Conservation (phyloP, 2,329 filamentous ascomycete genomes). For the Acrodontium crateriforme region DNA sequence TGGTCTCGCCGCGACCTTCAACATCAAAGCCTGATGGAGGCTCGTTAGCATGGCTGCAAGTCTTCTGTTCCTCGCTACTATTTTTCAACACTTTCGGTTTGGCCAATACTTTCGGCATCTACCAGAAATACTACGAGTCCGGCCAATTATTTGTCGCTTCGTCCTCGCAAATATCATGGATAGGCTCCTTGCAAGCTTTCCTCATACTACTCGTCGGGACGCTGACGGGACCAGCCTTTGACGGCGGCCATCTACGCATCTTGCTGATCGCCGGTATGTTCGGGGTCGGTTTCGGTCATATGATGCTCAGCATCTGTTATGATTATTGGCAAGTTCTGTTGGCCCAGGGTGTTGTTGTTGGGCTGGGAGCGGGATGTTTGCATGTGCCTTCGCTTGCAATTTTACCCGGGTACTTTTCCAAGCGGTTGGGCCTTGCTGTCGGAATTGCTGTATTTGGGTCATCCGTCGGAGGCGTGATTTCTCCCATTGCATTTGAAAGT, state of each 20-base stretch:
- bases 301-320: constrained; percentile 6
- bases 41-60: no score
- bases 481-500: no score
- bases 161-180: constrained; percentile 5
- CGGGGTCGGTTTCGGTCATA: constrained; percentile 4
- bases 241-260: constrained; percentile 2
- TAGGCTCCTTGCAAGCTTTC: constrained; percentile 5
- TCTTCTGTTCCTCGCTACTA: no score
- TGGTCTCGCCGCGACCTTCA: no score
- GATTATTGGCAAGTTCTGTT: constrained; percentile 7
- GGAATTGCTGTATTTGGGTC: no score
- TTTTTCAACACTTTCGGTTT: constrained; percentile 1
- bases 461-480: no score
- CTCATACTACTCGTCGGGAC: constrained; percentile 2
- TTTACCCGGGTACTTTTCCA: constrained; percentile 4
- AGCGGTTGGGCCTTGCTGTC: no score
- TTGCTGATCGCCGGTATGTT: constrained; percentile 1
- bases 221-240: constrained; percentile 2
- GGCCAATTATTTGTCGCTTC: not conserved
- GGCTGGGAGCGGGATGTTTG: constrained; percentile 4
- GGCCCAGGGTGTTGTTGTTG: constrained; percentile 5
- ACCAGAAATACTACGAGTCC: constrained; percentile 4
- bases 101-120: constrained; percentile 5
- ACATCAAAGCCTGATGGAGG: no score
- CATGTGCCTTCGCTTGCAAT: constrained; percentile 3